Evolutionary conservation across 192 early-diverging fungal genomes (phyloP).

Genomic region (Funneliformis mosseae): DNA sequence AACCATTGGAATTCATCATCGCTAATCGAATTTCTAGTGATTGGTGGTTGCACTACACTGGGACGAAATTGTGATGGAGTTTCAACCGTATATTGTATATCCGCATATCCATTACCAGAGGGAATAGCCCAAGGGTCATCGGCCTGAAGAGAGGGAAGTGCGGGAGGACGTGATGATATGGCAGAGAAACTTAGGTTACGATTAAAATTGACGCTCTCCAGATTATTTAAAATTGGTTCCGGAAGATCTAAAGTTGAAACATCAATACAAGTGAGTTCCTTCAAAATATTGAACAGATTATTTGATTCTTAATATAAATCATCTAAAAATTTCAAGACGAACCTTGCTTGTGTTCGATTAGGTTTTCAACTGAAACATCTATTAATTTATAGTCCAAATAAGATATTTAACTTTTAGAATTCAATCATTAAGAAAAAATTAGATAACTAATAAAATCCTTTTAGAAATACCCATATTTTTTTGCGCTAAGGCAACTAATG

Average conservation of each 20-base stretch:
- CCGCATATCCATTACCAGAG: constrained; percentile 33
- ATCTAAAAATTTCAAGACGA: constrained; percentile 4
- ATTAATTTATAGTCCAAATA: background rate
- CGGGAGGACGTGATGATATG: constrained; percentile 36
- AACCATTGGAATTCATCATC: constrained; percentile 58
- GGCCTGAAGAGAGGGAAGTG: constrained; percentile 36
- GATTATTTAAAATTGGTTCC: constrained; percentile 56
- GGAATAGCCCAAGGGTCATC: constrained; percentile 63
- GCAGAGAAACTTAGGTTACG: constrained; percentile 26
- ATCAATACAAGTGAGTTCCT: background rate
- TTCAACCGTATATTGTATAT: background rate
- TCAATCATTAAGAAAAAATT: background rate
- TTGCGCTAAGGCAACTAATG: constrained; percentile 71
- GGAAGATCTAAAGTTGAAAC: constrained; percentile 55
- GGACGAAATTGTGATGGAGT: background rate
- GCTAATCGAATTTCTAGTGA: background rate
- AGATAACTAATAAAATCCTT: background rate
- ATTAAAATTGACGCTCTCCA: constrained; percentile 53
- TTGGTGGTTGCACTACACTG: background rate
- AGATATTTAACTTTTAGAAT: background rate
- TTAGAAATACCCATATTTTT: constrained; percentile 68
- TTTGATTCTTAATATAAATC: background rate
- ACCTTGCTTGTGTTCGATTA: constrained; percentile 69
- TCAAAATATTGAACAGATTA: background rate
- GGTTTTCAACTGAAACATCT: constrained; percentile 65